Evolutionary conservation across 495 filamentous ascomycete genomes (phyloP), one percentile per base, ranked within the genome.

Genomic region (Platismatia glauca): DNA sequence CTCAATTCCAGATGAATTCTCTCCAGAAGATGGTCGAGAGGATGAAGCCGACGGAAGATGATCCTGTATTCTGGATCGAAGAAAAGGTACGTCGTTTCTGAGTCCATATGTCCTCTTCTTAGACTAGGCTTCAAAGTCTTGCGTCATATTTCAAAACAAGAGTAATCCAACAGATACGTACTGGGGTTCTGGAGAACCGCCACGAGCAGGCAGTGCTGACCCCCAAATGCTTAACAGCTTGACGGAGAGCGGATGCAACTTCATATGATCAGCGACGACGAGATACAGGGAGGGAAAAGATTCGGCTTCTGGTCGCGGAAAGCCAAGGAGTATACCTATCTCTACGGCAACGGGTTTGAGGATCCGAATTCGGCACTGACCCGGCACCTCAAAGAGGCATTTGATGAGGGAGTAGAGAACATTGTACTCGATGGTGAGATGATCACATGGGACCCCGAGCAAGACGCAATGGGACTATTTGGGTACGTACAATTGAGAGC

Each of bases 221-320:
- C n/a, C 46, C 24, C 4, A 6, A 29, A 29, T 15, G 11, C 8
- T 50, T 5, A 29, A 9, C 11, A 50, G 73, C 78, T 98, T 20
- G 94, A 98, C 69, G 94, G 94, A 8, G 94, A 98, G 75, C 81
- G 94, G 55, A 96, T 98, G 88, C 94, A 98, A 74, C 79, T 98
- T 67, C 94, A 98, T 69, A 96, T 96, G 89, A 73, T 80, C 29
- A 79, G 89, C 46, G 91, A 96, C 63, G 74, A 82, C 16, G 76
- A 71, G 6, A 74, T 82, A 0, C 78, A 83, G 0, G 90, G 91
- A 4, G 89, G 90, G 22, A 86, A 80, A 61, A 79, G 76, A 61
- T 97, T 97, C 71, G 78, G 76, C 31, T 98, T 95, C 73, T 98
- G 94, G 94, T 96, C 91, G 16, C 79, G 94, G 22, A 97, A 94